Percentiles rank a stretch among this genome's conserved stretches.
phyloP scores from a whole-genome alignment of 352 stramenopile genomes.

The Elongisporangium senticosum region DNA sequence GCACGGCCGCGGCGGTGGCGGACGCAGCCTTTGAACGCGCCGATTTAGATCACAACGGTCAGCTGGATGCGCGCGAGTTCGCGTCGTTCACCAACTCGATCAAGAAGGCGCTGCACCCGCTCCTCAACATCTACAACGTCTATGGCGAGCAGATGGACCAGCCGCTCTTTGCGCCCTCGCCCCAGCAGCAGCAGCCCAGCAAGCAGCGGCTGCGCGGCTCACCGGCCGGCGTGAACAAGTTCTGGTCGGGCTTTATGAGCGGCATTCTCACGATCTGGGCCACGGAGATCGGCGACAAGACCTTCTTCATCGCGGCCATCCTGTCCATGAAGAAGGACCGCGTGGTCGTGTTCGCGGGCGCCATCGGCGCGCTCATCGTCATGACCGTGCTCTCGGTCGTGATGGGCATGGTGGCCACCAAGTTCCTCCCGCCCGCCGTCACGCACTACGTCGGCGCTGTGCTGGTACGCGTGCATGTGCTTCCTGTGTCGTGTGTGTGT shows the following conservation, averaged over 20 bases:
- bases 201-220: constrained; percentile 22
- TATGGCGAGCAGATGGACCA: constrained; percentile 8
- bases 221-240: constrained; percentile 51
- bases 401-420: constrained; percentile 94
- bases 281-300: constrained; percentile 99
- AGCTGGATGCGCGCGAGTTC: constrained; percentile 63
- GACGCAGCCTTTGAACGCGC: constrained; percentile 54
- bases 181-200: constrained; percentile 5
- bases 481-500: background rate
- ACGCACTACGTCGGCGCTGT: constrained; percentile 96
- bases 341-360: constrained; percentile 94
- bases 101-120: constrained; percentile 46
- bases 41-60: constrained; percentile 65
- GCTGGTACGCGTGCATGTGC: constrained; percentile 35
- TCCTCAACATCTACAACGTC: constrained; percentile 27
- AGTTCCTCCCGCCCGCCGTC: constrained; percentile 90
- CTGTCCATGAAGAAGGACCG: constrained; percentile 95
- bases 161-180: constrained; percentile 4
- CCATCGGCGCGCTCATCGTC: constrained; percentile 92
- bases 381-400: constrained; percentile 98
- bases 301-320: constrained; percentile 99
- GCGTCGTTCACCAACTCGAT: constrained; percentile 46
- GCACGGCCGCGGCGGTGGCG: constrained; percentile 13
- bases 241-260: constrained; percentile 84
- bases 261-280: constrained; percentile 96